These are phyloP conservation scores for Mycena crocata DNA, from an alignment of 768 basidiomycete genomes.

Conservation along the genomic window DNA sequence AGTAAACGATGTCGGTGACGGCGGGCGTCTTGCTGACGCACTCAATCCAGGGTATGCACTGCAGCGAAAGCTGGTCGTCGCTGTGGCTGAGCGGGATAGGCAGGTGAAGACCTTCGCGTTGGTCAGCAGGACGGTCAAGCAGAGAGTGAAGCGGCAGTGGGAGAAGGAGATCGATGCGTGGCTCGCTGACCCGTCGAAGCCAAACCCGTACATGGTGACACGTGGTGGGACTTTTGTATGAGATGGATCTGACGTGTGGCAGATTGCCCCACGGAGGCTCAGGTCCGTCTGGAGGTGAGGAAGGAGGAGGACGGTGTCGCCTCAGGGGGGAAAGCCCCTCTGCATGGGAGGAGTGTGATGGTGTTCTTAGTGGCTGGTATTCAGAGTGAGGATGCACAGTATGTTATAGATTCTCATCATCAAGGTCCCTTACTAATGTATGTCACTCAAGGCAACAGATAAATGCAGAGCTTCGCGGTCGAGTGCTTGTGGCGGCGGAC, in stretches of 20 bases:
- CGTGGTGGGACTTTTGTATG: neutral
- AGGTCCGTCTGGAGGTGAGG: too few relatives aligned
- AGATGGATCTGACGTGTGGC: too few relatives aligned
- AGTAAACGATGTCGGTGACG: neutral
- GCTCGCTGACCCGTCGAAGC: neutral
- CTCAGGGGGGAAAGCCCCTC: neutral
- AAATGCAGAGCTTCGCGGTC: neutral
- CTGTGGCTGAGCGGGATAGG: conserved; percentile 15
- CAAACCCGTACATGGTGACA: conserved; percentile 11
- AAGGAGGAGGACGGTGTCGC: neutral
- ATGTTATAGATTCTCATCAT: neutral
- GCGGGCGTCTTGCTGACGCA: neutral
- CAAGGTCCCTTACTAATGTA: too few relatives aligned
- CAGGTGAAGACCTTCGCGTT: conserved; percentile 3
- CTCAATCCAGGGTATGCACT: neutral
- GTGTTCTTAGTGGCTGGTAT: conserved; percentile 17
- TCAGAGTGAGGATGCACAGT: conserved; percentile 28
- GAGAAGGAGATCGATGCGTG: conserved; percentile 5
- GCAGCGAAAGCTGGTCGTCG: conserved; percentile 5
- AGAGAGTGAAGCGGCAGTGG: conserved; percentile 8
- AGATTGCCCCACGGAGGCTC: neutral
- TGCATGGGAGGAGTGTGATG: too few relatives aligned
- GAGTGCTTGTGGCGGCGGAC: neutral
- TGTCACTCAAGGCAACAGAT: neutral
- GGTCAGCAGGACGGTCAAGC: conserved; percentile 4